Conservation (phyloP, 768 basidiomycete species). For the Cantharellus anzutake region DNA sequence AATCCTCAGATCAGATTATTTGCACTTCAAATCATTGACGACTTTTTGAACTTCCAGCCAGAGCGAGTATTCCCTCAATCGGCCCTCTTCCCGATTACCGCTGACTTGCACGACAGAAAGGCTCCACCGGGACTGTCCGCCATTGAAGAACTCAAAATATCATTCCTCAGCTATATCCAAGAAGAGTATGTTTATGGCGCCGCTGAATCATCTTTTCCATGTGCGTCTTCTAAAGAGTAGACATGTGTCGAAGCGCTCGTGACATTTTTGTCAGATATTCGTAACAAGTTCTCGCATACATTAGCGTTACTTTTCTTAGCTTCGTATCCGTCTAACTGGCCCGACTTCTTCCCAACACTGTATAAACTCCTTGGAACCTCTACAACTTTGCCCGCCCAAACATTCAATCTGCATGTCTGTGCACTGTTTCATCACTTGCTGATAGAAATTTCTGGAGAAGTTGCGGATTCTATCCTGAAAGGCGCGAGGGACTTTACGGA, state of each 20-base stretch:
- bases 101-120: constrained; percentile 10
- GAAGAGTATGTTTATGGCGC: constrained; percentile 74
- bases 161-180: constrained; percentile 64
- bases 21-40: constrained; percentile 60
- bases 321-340: constrained; percentile 74
- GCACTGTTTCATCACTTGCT: constrained; percentile 82
- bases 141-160: constrained; percentile 36
- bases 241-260: constrained; percentile 9
- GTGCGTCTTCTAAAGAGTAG: constrained; percentile 29
- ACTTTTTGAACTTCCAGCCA: constrained; percentile 68
- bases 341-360: constrained; percentile 63
- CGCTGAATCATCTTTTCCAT: constrained; percentile 63
- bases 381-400: constrained; percentile 18
- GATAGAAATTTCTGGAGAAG: constrained; percentile 88
- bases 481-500: constrained; percentile 56
- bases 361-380: constrained; percentile 45
- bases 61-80: constrained; percentile 13
- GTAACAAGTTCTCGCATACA: constrained; percentile 91
- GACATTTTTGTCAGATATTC: constrained; percentile 39
- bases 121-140: constrained; percentile 14
- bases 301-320: constrained; percentile 75
- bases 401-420: constrained; percentile 69
- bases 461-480: constrained; percentile 91
- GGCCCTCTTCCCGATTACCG: background rate
- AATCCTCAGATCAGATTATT: constrained; percentile 59